Evolutionary conservation across 169 alveolate genomes (phyloP).

Genomic region (Haemoproteus tartakovskyi): DNA sequence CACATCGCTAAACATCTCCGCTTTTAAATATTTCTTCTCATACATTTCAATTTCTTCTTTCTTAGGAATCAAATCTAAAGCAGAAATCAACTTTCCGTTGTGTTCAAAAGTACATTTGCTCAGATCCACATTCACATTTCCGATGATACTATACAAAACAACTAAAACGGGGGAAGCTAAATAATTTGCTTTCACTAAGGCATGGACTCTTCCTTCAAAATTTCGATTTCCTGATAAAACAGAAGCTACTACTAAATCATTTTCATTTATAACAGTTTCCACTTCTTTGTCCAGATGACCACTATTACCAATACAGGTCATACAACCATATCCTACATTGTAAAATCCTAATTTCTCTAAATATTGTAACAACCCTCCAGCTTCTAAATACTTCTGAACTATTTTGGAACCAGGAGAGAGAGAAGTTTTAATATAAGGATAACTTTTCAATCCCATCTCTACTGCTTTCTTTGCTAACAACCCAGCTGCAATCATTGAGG

Average conservation of each 20-base stretch:
- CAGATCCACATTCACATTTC: constrained; percentile 90
- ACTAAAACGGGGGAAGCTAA: constrained; percentile 97
- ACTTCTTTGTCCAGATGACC: constrained; percentile 93
- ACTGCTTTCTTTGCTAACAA: constrained; percentile 93
- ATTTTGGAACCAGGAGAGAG: constrained; percentile 93
- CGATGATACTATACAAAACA: constrained; percentile 95
- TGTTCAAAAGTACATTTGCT: constrained; percentile 88
- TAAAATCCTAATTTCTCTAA: constrained; percentile 92
- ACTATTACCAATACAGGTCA: constrained; percentile 97
- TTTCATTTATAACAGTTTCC: constrained; percentile 83
- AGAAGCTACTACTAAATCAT: constrained; percentile 90
- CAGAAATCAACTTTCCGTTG: constrained; percentile 87
- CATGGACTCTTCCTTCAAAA: constrained; percentile 96
- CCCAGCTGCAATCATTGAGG: constrained; percentile 97
- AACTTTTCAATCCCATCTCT: constrained; percentile 86
- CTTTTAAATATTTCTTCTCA: constrained; percentile 82
- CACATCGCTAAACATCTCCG: constrained; percentile 90
- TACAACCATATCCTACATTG: constrained; percentile 96
- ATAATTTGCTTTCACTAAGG: constrained; percentile 92
- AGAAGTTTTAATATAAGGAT: constrained; percentile 92
- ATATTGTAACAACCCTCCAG: constrained; percentile 84
- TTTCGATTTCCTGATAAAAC: constrained; percentile 95
- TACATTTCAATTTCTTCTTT: constrained; percentile 82
- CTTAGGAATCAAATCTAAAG: constrained; percentile 92
- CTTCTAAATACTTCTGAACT: constrained; percentile 75